Evolutionary conservation across 2,329 filamentous ascomycete genomes (phyloP), one percentile per base, ranked within the genome.

Genomic region (Magnaporthiopsis rhizophila): DNA sequence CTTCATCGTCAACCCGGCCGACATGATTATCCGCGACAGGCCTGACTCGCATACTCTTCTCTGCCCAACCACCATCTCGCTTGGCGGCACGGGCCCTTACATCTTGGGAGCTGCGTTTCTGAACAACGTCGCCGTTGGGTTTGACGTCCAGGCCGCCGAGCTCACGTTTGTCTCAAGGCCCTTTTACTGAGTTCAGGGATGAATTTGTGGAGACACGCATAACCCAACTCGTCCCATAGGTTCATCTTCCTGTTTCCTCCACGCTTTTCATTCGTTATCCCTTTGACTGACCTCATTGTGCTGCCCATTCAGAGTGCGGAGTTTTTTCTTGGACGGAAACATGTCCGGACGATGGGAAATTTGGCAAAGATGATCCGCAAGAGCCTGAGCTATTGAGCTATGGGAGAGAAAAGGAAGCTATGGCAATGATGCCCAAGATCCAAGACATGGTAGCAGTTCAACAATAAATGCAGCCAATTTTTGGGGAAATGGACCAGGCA

Each of bases 41-140:
- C 36, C 60, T 12, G 80, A 83, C 61, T 77, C 78, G 0, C 60
- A 76, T 61, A 81, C 77, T 9, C 80, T 78, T 0, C 75, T 80
- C 62, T 84, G 82, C 69, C 78, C 80, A 66, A 76, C 81, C 38
- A 77, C 77, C 7, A 76, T 83, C 64, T 73, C 79, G 15, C 79
- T 72, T 60, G 80, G 80, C 1, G 77, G 76, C 0, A 67, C 72
- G 0, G 78, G 80, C 9, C 80, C 80, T 8, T 83, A 79, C 65
- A 79, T 83, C 30, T 69, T 84, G 38, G 81, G 82, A 0, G 77
- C 80, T 45, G 76, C 77, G 8, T 85, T 83, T 65, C 70, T 85
- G 65, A 78, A 82, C 69, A 83, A 80, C 64, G 79, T 80, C 2
- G 70, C 84, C 62, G 77, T 78, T 0, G 79, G 83, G 0, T 73